Evolutionary conservation across 768 basidiomycete genomes (phyloP).

Genomic region (Tylopilus cervinicoccineus): DNA sequence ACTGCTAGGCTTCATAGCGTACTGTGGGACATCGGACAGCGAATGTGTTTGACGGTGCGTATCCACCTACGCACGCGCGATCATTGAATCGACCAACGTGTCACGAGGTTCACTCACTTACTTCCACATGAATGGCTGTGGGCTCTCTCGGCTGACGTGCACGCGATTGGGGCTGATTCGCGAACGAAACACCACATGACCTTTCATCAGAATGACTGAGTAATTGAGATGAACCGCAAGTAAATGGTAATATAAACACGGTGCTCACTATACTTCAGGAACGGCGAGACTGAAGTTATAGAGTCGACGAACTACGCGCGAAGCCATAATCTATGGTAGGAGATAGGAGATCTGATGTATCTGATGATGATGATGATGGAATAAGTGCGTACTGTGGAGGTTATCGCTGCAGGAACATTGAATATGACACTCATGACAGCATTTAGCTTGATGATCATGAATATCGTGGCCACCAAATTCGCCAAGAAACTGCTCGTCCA

Average conservation of each 20-base stretch:
- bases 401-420: conserved; percentile 60
- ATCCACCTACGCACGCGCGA: conserved; percentile 23
- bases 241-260: neutral
- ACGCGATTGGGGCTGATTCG: conserved; percentile 15
- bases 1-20: conserved; percentile 19
- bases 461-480: conserved; percentile 44
- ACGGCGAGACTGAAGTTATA: conserved; percentile 40
- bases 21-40: conserved; percentile 22
- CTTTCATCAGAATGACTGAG: conserved; percentile 18
- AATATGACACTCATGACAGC: conserved; percentile 63
- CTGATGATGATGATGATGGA: neutral
- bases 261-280: conserved; percentile 30
- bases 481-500: conserved; percentile 34
- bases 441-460: conserved; percentile 65
- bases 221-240: neutral
- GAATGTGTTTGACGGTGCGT: conserved; percentile 26
- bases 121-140: conserved; percentile 33
- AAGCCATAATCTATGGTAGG: conserved; percentile 49
- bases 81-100: neutral
- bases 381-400: conserved; percentile 40
- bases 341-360: neutral
- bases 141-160: conserved; percentile 14
- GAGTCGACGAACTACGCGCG: conserved; percentile 55
- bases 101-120: conserved; percentile 10
- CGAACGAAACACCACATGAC: conserved; percentile 18